Evolutionary conservation across 2,329 filamentous ascomycete genomes (phyloP).

Genomic region (Plectosphaerella sp.): DNA sequence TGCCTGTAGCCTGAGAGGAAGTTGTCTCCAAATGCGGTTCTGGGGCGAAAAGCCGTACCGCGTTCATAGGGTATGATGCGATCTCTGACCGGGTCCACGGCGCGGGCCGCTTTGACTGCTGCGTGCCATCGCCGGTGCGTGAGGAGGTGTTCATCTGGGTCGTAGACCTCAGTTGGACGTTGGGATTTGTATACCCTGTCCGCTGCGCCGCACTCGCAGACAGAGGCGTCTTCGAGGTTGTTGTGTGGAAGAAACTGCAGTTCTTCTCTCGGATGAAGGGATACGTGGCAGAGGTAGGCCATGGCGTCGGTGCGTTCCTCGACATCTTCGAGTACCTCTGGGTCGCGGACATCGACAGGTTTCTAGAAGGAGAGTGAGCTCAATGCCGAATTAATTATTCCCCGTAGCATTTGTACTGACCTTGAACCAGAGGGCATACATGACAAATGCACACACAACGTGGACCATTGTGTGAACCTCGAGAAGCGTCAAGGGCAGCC

Average conservation of each 20-base stretch:
- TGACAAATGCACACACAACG: conserved; percentile 13
- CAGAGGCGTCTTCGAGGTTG: not conserved
- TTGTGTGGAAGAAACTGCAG: not conserved
- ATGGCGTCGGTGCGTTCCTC: not conserved
- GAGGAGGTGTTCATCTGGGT: not conserved
- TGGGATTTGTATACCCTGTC: not conserved
- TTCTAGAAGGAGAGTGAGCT: too few relatives aligned
- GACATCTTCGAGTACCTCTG: not conserved
- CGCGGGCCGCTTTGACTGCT: not conserved
- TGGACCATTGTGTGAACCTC: conserved; percentile 28
- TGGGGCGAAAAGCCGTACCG: not conserved
- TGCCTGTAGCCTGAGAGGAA: not conserved
- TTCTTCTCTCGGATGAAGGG: not conserved
- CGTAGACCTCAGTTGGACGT: not conserved
- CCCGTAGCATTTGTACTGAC: too few relatives aligned
- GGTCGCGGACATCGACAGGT: not conserved
- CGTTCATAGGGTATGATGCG: not conserved
- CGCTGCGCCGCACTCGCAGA: not conserved
- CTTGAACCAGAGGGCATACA: not conserved
- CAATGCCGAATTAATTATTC: too few relatives aligned
- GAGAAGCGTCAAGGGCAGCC: conserved; percentile 29
- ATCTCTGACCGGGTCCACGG: not conserved
- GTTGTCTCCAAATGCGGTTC: not conserved
- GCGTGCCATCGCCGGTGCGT: not conserved
- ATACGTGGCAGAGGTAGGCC: not conserved